A percentile compares a stretch with the other conserved stretches of the same genome.
These are phyloP conservation scores for Botryotinia convoluta DNA, from an alignment of 2,329 filamentous ascomycete genomes.

Conservation along the genomic window DNA sequence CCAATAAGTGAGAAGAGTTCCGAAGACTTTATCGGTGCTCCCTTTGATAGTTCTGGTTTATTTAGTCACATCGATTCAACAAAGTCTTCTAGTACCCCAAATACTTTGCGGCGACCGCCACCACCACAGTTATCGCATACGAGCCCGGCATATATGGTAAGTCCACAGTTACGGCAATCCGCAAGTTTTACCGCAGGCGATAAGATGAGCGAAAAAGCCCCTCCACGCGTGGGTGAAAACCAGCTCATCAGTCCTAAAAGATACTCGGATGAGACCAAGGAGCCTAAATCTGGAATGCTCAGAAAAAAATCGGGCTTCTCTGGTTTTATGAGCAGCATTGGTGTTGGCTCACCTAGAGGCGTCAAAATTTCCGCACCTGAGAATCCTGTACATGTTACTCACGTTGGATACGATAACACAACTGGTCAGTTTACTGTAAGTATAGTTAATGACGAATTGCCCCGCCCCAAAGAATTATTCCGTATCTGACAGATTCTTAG, in stretches of 20 bases:
- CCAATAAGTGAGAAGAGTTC: conserved; percentile 47
- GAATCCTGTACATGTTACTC: conserved; percentile 96
- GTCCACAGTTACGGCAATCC: conserved; percentile 61
- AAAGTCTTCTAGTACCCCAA: conserved; percentile 38
- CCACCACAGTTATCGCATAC: conserved; percentile 50
- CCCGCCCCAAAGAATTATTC: background rate
- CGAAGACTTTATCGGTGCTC: conserved; percentile 62
- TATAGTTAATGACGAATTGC: conserved; percentile 17
- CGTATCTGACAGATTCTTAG: conserved; percentile 44
- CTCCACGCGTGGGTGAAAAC: conserved; percentile 45
- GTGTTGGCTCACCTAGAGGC: conserved; percentile 81
- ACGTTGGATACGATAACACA: conserved; percentile 94
- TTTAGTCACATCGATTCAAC: conserved; percentile 56
- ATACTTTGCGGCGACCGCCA: conserved; percentile 42
- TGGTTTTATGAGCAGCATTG: conserved; percentile 76
- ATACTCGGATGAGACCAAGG: conserved; percentile 74
- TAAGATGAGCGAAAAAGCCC: conserved; percentile 48
- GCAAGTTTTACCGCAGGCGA: conserved; percentile 59
- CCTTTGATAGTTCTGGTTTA: conserved; percentile 63
- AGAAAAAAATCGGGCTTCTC: conserved; percentile 89
- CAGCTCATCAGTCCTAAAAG: conserved; percentile 60
- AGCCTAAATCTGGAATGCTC: conserved; percentile 57
- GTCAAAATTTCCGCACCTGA: conserved; percentile 96
- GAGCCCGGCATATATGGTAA: conserved; percentile 51
- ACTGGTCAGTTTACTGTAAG: conserved; percentile 91